Conservation (phyloP, 2,329 filamentous ascomycete species). For the Botrytis galanthina region DNA sequence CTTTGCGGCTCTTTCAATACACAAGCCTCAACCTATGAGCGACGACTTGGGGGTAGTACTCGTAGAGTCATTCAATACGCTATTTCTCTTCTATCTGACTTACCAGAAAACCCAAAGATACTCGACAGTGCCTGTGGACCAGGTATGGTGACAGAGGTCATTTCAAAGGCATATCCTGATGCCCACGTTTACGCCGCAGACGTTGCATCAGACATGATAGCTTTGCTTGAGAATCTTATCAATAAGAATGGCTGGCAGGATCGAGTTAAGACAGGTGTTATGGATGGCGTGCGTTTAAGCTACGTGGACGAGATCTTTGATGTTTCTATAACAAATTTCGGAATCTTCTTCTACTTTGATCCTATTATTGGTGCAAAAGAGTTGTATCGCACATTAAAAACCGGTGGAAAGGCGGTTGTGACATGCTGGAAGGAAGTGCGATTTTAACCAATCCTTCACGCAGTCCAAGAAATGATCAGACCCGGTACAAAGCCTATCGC, state of each 20-base stretch:
- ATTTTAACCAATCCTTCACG: neutral
- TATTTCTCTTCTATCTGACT: too few species aligned
- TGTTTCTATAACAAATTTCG: slow-evolving; percentile 1
- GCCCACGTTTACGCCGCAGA: slow-evolving; percentile 6
- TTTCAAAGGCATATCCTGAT: neutral
- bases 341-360: slow-evolving; percentile 7
- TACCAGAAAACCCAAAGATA: too few species aligned
- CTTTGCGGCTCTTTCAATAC: too few species aligned
- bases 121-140: too few species aligned
- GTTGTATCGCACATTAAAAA: slow-evolving; percentile 81
- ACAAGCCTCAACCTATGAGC: too few species aligned
- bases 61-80: too few species aligned
- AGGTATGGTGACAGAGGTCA: neutral
- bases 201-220: neutral
- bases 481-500: neutral
- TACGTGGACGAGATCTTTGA: neutral
- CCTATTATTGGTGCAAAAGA: slow-evolving; percentile 69
- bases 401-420: slow-evolving; percentile 64
- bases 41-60: too few species aligned
- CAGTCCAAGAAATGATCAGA: neutral
- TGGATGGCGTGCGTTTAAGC: neutral
- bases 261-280: neutral
- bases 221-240: neutral
- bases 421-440: slow-evolving; percentile 9
- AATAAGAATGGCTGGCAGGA: neutral